Base-by-base conservation (phyloP, 1,139 yeast species). In the Hansenula lynferdii region DNA sequence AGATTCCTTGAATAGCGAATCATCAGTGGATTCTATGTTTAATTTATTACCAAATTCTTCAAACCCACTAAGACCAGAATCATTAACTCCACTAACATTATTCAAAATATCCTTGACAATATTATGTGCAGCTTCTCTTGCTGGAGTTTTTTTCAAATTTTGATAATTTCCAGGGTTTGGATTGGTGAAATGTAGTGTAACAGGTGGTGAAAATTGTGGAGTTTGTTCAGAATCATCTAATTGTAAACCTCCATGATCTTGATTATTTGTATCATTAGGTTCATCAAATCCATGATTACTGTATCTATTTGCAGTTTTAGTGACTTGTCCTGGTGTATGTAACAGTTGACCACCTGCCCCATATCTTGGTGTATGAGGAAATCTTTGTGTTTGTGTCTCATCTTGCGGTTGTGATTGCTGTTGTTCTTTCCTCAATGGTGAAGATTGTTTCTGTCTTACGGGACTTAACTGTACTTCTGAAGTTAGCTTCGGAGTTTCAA, bases 281-380 rank as follows among this genome's bases (percentile, higher is more conserved):
- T 16, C n/a, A 28, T 23, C 18, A 20, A 25, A 18, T 9, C 33
- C 33, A 17, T 24, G 31, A 16, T 28, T 18, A 32, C 49, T 46
- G 28, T 45, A 43, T 30, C 50, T 39, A 25, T 39, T 45, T 3
- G 45, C 54, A 5, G 39, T 37, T 5, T 42, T 42, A 3, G 32
- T 33, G 3, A 45, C 47, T 25, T 48, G 52, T 5, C 46, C 48
- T 5, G 53, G 50, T 5, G 51, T 49, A 8, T 45, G 44, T 8
- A 50, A 31, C 4, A 50, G 28, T 5, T 33, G 35, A 2, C 55
- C 55, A 17, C 50, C 50, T 0, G 54, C 57, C 0, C 65, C 65
- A 37, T 67, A 69, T 39, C 67, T 67, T 5, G 78, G 77, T 0
- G 80, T 71, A 35, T 69, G 59, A 1, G 80, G 80, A 43, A 73